Base-by-base conservation (phyloP, 225 moss, liverwort and hornwort species). In the Straminergon stramineum region DNA sequence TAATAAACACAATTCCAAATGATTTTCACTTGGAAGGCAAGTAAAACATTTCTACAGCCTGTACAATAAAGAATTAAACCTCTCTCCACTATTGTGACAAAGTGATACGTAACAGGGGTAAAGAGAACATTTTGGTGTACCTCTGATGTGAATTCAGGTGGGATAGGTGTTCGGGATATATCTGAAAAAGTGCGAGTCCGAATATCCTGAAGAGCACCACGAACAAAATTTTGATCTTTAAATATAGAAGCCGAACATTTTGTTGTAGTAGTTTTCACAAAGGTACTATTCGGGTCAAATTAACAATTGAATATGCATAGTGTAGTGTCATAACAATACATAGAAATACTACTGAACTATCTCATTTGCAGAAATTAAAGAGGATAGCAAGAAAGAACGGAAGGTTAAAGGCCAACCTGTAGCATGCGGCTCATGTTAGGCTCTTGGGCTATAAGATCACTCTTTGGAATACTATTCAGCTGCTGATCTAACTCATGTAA, bases 341-440 rank as follows among this genome's bases (percentile, higher is more conserved):
- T 48, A 63, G 12, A 76, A 62, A 76, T 45, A 53, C 57, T 43
- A 79, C 10, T 48, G 45, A 71, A 48, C 37, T 31, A 32, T 88
- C 48, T 60, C 51, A 83, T 63, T 64, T 52, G 77, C 30, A 86
- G 22, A n/a, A 86, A 63, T 75, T 21, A 12, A 86, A 52, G 51
- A 86, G 45, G 51, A 52, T 34, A 43, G 43, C 63, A 53, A 82
- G 43, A 13, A 57, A 90, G 45, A 70, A 65, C 41, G 52, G 60
- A 66, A 60, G 39, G 30, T 71, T 57, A 73, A 39, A 79, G 37
- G 23, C 4, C 80, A 77, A 95, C 95, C 95, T 95, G 95, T 37
- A 95, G 88, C 95, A 95, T 95, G 85, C 95, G 93, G 78, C 95
- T 94, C 94, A 95, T 95, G 68, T 94, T 94, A 16, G 95, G 95